phyloP scores from a whole-genome alignment of 2,329 filamentous ascomycete species.

The Tricladium varicosporioides region DNA sequence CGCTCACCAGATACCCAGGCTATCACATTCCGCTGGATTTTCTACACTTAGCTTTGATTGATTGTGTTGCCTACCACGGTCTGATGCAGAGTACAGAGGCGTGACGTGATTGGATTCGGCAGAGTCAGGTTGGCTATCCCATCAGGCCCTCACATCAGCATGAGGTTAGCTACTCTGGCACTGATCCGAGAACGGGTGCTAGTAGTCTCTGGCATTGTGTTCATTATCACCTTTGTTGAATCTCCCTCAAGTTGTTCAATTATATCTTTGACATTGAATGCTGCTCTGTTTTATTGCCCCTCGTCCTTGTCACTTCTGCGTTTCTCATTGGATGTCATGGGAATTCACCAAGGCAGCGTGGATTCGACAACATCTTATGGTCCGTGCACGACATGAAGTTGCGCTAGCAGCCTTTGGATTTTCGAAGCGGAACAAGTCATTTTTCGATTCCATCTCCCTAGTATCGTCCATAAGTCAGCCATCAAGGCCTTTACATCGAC shows the following conservation, averaged over 20 bases:
- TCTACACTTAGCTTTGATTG: conserved; percentile 25
- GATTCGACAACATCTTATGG: not conserved
- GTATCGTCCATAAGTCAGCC: conserved; percentile 5
- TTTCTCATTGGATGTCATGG: not conserved
- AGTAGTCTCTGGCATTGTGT: not conserved
- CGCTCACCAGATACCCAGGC: conserved; percentile 9
- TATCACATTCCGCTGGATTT: conserved; percentile 21
- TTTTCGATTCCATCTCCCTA: conserved; percentile 18
- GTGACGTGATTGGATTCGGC: conserved; percentile 24
- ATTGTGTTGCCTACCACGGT: conserved; percentile 29
- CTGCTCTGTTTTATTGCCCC: conserved; percentile 15
- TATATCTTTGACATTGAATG: not conserved
- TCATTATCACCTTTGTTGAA: not conserved
- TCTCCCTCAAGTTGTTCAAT: not conserved
- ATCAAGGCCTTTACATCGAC: conserved; percentile 25
- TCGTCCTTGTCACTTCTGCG: conserved; percentile 5
- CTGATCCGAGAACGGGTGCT: conserved; percentile 25
- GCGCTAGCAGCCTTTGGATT: not conserved
- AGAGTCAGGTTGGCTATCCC: conserved; percentile 8
- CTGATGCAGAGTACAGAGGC: conserved; percentile 17
- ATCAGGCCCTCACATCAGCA: conserved; percentile 11
- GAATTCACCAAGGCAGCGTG: not conserved
- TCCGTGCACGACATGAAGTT: not conserved
- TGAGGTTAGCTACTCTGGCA: conserved; percentile 10
- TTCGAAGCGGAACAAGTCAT: conserved; percentile 10